A percentile compares a stretch with the other conserved stretches of the same genome.
Conservation (phyloP, 768 basidiomycete species). For the Leccinum longicurvipes region DNA sequence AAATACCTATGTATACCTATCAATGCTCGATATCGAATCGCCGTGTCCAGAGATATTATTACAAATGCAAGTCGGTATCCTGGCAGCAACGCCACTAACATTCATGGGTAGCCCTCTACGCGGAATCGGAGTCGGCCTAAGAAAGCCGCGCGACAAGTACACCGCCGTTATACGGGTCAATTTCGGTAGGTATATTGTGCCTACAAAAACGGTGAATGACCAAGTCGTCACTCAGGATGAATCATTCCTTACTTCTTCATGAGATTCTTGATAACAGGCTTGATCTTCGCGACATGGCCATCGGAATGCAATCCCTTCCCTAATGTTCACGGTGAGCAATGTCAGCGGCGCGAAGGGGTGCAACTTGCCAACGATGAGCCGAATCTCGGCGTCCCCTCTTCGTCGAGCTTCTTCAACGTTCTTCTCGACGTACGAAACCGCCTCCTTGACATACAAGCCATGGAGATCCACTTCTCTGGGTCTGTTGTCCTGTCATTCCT, state of each 20-base stretch:
- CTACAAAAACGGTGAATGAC: slow-evolving; percentile 37
- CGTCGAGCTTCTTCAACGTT: slow-evolving; percentile 66
- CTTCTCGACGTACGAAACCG: slow-evolving; percentile 67
- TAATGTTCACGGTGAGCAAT: slow-evolving; percentile 22
- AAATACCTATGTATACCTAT: not conserved
- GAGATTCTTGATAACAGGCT: slow-evolving; percentile 85
- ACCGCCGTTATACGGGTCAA: slow-evolving; percentile 80
- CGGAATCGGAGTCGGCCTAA: slow-evolving; percentile 4
- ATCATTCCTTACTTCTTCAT: slow-evolving; percentile 63
- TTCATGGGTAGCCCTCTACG: too few species aligned
- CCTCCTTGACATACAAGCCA: slow-evolving; percentile 92
- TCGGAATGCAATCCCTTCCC: slow-evolving; percentile 87
- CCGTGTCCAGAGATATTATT: not conserved
- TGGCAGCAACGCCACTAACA: not conserved
- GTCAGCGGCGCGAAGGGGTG: not conserved
- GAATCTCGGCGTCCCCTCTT: slow-evolving; percentile 60
- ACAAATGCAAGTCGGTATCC: not conserved
- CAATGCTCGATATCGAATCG: not conserved
- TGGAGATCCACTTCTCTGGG: slow-evolving; percentile 85
- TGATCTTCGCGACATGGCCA: slow-evolving; percentile 77
- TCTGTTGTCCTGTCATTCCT: slow-evolving; percentile 50
- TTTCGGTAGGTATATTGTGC: slow-evolving; percentile 63
- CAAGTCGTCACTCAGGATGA: not conserved
- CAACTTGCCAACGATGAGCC: slow-evolving; percentile 79
- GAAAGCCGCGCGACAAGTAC: slow-evolving; percentile 69